phyloP scores from a whole-genome alignment of 2,329 filamentous ascomycete genomes.

The Aspergillus sp. region DNA sequence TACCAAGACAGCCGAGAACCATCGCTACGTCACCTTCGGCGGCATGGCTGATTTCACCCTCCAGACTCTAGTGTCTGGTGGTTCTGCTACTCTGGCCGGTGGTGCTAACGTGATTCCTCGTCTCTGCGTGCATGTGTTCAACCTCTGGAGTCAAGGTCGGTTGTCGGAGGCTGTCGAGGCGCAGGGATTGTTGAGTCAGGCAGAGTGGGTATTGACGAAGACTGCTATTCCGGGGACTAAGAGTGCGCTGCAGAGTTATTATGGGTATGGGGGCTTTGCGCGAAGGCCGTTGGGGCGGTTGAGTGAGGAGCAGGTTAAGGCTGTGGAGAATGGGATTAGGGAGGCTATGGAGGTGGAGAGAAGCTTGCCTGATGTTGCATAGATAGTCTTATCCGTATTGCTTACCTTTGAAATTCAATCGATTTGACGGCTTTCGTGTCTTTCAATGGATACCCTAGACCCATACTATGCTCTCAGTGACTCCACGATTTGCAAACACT shows the following conservation, averaged over 20 bases:
- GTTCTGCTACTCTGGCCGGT: slow-evolving; percentile 78
- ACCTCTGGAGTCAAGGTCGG: slow-evolving; percentile 67
- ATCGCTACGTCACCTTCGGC: slow-evolving; percentile 73
- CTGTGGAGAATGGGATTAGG: slow-evolving; percentile 29
- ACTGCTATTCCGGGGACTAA: slow-evolving; percentile 79
- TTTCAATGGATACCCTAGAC: background rate
- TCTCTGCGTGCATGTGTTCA: slow-evolving; percentile 72
- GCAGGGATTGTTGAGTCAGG: slow-evolving; percentile 68
- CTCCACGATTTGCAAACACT: background rate
- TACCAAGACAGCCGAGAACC: slow-evolving; percentile 26
- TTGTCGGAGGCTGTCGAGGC: slow-evolving; percentile 67
- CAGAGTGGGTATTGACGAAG: slow-evolving; percentile 81
- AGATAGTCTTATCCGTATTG: slow-evolving; percentile 3
- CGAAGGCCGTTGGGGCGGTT: slow-evolving; percentile 51
- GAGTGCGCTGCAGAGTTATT: slow-evolving; percentile 73
- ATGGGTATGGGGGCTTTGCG: slow-evolving; percentile 74
- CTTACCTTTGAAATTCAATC: background rate
- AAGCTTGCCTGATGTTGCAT: slow-evolving; percentile 30
- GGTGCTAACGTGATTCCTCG: slow-evolving; percentile 84
- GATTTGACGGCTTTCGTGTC: background rate
- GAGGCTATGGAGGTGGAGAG: slow-evolving; percentile 30
- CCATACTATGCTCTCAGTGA: background rate
- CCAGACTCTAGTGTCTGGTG: slow-evolving; percentile 73
- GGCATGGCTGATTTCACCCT: slow-evolving; percentile 83
- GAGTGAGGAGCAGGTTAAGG: slow-evolving; percentile 23